Evolutionary conservation across 306 rosid genomes (phyloP), one percentile per base, ranked within the genome.

Genomic region (Acacia crassicarpa): DNA sequence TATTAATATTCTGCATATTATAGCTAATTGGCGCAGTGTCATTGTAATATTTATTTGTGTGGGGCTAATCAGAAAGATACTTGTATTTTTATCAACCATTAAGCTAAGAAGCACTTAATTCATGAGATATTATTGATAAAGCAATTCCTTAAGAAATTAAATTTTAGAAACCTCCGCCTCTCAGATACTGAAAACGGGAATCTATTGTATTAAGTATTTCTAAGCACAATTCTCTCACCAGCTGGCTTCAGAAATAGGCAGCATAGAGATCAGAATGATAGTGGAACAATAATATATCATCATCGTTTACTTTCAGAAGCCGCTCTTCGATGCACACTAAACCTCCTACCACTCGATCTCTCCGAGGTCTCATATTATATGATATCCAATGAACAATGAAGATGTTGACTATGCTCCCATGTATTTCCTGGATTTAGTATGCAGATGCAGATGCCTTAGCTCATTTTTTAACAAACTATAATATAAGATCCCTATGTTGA

Each of bases 1-100:
- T n/a, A n/a, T n/a, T n/a, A 46, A 46, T 3, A 80, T 85, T 82
- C 67, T 87, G 85, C 83, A 85, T 83, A 82, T 84, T 82, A 27
- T 76, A 79, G 82, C 43, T 69, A 56, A 85, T 86, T 89, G 88
- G 23, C 33, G 6, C 40, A 84, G 80, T 83, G 87, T 80, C 83
- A 81, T 85, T 82, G 85, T 83, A 88, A 80, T 88, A 17, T 51
- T 5, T 51, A 17, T 51, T 51, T 17, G 8, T 15, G 22, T 3
- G 58, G 22, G 22, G 1, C 9, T 53, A 51, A 51, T 51, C 19
- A 19, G 59, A 53, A 53, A 19, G 59, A 53, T 19, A 49, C 20
- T 49, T 19, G 3, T 17, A 0, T 51, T 51, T 17, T 16, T 19
- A 51, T 51, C 19, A 17, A 6, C 1, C 22, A 53, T 48, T 48